Base-by-base conservation (phyloP, 1,284 basidiomycete species). In the Tylopilus sp. region DNA sequence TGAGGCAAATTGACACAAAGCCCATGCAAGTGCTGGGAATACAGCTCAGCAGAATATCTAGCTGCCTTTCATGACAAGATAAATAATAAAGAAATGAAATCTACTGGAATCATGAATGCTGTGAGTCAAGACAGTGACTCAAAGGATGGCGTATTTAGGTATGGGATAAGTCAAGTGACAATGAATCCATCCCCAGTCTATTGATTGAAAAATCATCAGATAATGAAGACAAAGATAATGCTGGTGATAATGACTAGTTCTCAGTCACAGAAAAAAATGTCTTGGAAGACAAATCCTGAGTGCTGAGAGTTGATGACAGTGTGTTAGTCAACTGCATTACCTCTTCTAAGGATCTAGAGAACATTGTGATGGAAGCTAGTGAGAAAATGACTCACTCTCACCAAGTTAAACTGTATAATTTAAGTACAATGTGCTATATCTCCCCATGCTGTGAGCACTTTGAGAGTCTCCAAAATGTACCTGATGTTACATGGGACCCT, bases 391-490 rank as follows among this genome's bases (percentile, higher is more conserved):
- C 23, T 5, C 8, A 21, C 13, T 19, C 31, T 3, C 21, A 23
- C 3, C 15, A 12, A 8, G 53, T 53, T 1, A 64, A 73, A 37
- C 33, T 75, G 0, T 69, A 60, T 40, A 68, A 76, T 51, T 73
- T 70, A 1, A 72, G 75, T 0, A 62, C 63, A 2, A 70, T 66
- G 0, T 29, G 57, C 3, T 74, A 76, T 72, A n/a, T n/a, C n/a
- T n/a, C n/a, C n/a, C n/a, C n/a, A n/a, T n/a, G 72, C 49, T 49
- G 56, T 0, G 54, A 72, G 19, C 44, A 53, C 8, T 69, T 76
- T 54, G 48, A 54, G 0, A 64, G 49, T 9, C 68, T 70, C 39
- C 13, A 37, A 0, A n/a, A 52, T 0, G 73, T 69, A 4, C 49
- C 58, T 1, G 66, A 71, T 1, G 61, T 51, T 1, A n/a, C n/a